phyloP scores from a whole-genome alignment of 2,329 filamentous ascomycete species.

The Clonostachys solani region DNA sequence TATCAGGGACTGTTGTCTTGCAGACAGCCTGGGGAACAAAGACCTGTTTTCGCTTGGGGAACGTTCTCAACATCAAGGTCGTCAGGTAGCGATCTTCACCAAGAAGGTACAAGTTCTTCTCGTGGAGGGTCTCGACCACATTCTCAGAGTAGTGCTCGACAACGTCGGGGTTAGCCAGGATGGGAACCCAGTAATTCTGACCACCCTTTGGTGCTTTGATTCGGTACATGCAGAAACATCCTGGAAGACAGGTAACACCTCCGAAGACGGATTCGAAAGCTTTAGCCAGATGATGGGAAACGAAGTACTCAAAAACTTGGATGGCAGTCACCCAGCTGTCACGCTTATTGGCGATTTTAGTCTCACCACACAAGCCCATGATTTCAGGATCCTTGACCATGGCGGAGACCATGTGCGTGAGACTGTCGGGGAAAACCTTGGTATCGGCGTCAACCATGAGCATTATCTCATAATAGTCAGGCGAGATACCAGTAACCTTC shows the following conservation, averaged over 20 bases:
- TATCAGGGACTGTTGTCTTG: slow-evolving; percentile 94
- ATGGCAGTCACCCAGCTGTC: slow-evolving; percentile 95
- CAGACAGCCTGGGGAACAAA: slow-evolving; percentile 98
- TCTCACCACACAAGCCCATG: slow-evolving; percentile 98
- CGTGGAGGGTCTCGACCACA: slow-evolving; percentile 95
- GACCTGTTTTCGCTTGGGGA: slow-evolving; percentile 97
- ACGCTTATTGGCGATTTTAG: slow-evolving; percentile 98
- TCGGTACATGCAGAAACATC: slow-evolving; percentile 99
- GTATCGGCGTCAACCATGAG: slow-evolving; percentile 99
- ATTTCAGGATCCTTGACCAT: slow-evolving; percentile 99
- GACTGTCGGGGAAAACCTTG: slow-evolving; percentile 95
- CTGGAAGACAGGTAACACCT: slow-evolving; percentile 96
- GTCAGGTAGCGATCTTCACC: slow-evolving; percentile 95
- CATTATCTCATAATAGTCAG: slow-evolving; percentile 95
- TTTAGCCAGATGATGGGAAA: slow-evolving; percentile 95
- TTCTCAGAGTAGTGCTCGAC: slow-evolving; percentile 99
- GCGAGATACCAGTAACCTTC: slow-evolving; percentile 97
- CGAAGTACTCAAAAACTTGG: slow-evolving; percentile 99
- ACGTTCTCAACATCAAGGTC: slow-evolving; percentile 96
- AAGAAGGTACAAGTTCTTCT: slow-evolving; percentile 89
- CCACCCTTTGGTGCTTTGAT: slow-evolving; percentile 98
- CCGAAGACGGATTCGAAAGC: slow-evolving; percentile 98
- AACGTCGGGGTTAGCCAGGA: slow-evolving; percentile 95
- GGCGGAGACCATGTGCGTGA: slow-evolving; percentile 98
- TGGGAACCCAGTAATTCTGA: slow-evolving; percentile 99